Evolutionary conservation across 306 rosid species (phyloP).

Genomic region (Castanopsis chinensis): DNA sequence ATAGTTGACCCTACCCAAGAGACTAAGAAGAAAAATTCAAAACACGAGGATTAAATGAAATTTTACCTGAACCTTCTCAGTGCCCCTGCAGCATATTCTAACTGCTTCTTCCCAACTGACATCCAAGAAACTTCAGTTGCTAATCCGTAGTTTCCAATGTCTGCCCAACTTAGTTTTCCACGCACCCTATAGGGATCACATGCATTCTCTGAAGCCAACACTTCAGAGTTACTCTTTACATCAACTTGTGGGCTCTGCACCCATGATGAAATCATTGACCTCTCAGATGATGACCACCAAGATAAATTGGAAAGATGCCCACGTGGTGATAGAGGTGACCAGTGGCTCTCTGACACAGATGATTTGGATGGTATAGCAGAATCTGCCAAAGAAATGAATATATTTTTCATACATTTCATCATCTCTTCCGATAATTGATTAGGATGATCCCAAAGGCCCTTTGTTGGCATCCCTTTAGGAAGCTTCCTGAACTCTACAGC

Average conservation of each 20-base stretch:
- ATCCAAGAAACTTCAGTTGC: constrained; percentile 83
- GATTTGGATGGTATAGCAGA: constrained; percentile 41
- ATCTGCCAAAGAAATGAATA: constrained; percentile 68
- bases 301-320: constrained; percentile 63
- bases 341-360: constrained; percentile 37
- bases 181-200: constrained; percentile 69
- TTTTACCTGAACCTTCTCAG: constrained; percentile 65
- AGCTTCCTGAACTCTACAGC: constrained; percentile 35
- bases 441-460: constrained; percentile 67
- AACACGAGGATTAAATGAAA: background rate
- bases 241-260: constrained; percentile 66
- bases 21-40: background rate
- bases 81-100: constrained; percentile 79
- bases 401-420: constrained; percentile 78
- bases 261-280: constrained; percentile 53
- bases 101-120: constrained; percentile 82
- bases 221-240: constrained; percentile 47
- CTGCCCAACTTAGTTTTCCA: constrained; percentile 69
- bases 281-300: constrained; percentile 79
- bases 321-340: constrained; percentile 48
- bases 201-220: constrained; percentile 50
- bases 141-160: constrained; percentile 60
- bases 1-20: background rate
- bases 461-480: constrained; percentile 41
- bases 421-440: constrained; percentile 71